phyloP scores from a whole-genome alignment of 345 rosid genomes.

The Eutrema japonicum region DNA sequence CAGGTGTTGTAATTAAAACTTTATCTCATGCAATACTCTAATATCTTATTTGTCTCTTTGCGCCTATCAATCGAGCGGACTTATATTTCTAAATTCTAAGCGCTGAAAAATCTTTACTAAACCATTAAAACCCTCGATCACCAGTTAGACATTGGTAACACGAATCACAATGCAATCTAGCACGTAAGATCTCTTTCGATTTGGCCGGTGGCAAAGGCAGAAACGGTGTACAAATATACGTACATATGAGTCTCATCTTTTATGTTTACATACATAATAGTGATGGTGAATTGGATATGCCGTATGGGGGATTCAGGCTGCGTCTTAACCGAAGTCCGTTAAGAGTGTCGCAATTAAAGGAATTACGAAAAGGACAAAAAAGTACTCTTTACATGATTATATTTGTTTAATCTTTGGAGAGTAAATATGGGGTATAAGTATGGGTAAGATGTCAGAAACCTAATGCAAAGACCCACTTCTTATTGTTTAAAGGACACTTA shows the following conservation, averaged over 20 bases:
- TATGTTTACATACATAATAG: not conserved
- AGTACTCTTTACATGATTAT: constrained; percentile 39
- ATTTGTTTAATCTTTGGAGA: constrained; percentile 24
- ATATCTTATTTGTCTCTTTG: not conserved
- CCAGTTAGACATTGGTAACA: not conserved
- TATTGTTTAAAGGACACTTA: constrained; percentile 42
- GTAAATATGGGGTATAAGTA: constrained; percentile 38
- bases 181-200: not conserved
- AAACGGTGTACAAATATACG: not conserved
- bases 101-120: not conserved
- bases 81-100: not conserved
- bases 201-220: not conserved
- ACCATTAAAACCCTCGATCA: not conserved
- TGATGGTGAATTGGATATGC: constrained; percentile 7
- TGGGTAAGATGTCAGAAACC: constrained; percentile 46
- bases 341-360: constrained; percentile 32
- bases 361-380: constrained; percentile 37
- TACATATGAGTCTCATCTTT: constrained; percentile 7
- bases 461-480: constrained; percentile 46
- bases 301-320: constrained; percentile 17
- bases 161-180: not conserved
- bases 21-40: no score
- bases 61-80: not conserved
- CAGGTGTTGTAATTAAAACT: no score
- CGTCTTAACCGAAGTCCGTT: constrained; percentile 39